A percentile compares a stretch with the other conserved stretches of the same genome.
These are phyloP conservation scores for Amaranthus hypochondriacus DNA, from an alignment of 148 eudicot species.

Conservation along the genomic window DNA sequence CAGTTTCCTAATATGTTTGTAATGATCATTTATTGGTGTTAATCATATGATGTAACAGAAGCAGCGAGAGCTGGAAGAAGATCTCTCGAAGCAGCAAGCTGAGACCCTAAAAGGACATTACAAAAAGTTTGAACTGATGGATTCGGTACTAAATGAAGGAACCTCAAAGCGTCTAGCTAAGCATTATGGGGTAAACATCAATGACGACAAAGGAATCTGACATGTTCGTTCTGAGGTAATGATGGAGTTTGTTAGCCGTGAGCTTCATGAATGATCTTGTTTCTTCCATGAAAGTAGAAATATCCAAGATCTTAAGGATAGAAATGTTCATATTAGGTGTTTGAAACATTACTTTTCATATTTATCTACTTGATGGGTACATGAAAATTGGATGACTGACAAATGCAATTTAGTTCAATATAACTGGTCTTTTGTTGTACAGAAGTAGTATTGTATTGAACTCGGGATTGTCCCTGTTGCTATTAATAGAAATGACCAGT, in stretches of 20 bases:
- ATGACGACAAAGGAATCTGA: conserved; percentile 22
- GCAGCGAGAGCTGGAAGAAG: conserved; percentile 50
- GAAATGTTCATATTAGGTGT: neutral
- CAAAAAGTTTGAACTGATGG: conserved; percentile 50
- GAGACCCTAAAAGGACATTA: conserved; percentile 40
- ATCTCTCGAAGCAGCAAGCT: conserved; percentile 49
- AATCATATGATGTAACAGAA: conserved; percentile 27
- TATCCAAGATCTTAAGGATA: neutral
- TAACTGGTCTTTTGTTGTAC: too few species aligned
- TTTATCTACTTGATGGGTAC: neutral
- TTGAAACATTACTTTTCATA: neutral
- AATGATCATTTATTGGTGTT: neutral
- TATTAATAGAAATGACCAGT: too few species aligned
- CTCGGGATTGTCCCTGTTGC: too few species aligned
- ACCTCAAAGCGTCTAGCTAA: conserved; percentile 30
- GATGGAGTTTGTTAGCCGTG: neutral
- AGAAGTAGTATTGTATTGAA: too few species aligned
- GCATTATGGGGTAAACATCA: conserved; percentile 27
- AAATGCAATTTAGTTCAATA: neutral
- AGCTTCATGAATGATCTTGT: neutral
- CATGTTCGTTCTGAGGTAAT: neutral
- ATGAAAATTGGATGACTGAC: neutral
- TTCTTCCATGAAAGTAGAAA: neutral
- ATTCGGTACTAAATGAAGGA: conserved; percentile 29
- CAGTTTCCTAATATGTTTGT: neutral